phyloP scores from a whole-genome alignment of 1,139 yeast genomes.

The Suhomyces ambrosiae region DNA sequence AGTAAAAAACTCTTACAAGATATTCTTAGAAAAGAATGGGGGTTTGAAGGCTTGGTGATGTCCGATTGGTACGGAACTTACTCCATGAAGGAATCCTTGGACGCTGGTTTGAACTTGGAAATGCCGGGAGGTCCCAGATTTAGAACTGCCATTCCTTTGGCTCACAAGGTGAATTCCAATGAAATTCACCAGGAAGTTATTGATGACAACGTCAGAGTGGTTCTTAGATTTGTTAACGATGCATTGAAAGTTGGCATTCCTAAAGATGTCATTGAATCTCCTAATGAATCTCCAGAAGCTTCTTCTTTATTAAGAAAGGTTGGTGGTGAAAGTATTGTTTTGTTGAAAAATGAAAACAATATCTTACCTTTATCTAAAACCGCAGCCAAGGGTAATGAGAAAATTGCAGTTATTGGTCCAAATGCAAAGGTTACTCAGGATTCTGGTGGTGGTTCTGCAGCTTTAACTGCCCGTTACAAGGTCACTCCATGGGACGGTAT shows the following conservation, averaged over 20 bases:
- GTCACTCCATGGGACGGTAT: conserved; percentile 51
- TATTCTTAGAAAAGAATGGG: conserved; percentile 23
- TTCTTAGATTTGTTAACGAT: conserved; percentile 49
- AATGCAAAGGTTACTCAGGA: conserved; percentile 46
- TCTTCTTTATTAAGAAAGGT: conserved; percentile 43
- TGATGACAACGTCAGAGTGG: conserved; percentile 48
- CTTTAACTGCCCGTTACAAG: conserved; percentile 46
- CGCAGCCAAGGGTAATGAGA: conserved; percentile 28
- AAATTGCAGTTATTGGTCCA: conserved; percentile 54
- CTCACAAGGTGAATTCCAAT: conserved; percentile 16
- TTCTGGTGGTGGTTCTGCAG: conserved; percentile 59
- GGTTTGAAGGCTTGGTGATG: conserved; percentile 22
- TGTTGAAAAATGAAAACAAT: conserved; percentile 51
- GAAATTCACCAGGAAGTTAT: conserved; percentile 28
- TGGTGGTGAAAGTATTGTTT: conserved; percentile 54
- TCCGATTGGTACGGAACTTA: conserved; percentile 25
- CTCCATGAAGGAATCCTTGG: conserved; percentile 19
- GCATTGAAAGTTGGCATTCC: conserved; percentile 46
- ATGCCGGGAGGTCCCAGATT: conserved; percentile 25
- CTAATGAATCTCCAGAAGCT: conserved; percentile 49
- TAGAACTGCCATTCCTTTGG: conserved; percentile 16
- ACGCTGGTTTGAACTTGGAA: conserved; percentile 24
- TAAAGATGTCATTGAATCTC: conserved; percentile 41
- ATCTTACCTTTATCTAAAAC: conserved; percentile 42
- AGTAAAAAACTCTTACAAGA: conserved; percentile 18